Conservation (phyloP, 495 filamentous ascomycete genomes). For the Aspergillus sclerotiicarbonarius region DNA sequence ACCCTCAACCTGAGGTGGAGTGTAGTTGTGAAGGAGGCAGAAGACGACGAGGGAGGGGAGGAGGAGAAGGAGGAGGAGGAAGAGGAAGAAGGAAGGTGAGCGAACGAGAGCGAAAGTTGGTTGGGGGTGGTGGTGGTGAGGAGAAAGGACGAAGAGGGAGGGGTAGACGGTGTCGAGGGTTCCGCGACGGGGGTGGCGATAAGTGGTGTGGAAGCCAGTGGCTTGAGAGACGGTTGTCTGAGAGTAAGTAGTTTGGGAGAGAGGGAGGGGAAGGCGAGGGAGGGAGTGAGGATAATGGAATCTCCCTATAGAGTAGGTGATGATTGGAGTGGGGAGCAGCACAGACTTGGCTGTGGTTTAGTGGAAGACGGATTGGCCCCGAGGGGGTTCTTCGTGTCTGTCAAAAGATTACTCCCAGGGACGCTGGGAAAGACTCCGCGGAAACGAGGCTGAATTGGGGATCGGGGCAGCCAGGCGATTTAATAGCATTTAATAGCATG, state of each 20-base stretch:
- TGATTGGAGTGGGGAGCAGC: slow-evolving; percentile 12
- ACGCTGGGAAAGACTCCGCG: too few relatives aligned
- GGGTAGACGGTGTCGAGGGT: not conserved
- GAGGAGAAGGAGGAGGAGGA: not conserved
- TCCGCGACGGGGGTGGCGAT: not conserved
- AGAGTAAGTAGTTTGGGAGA: not conserved
- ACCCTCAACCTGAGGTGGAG: slow-evolving; percentile 11
- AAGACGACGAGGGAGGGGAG: not conserved
- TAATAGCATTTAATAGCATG: not conserved
- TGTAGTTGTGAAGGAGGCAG: not conserved
- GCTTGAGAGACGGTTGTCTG: not conserved
- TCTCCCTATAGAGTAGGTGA: slow-evolving; percentile 8
- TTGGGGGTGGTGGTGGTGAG: not conserved
- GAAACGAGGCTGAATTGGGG: not conserved
- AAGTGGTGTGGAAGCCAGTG: not conserved
- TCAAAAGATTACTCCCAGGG: too few relatives aligned
- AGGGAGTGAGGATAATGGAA: not conserved
- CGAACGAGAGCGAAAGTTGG: not conserved
- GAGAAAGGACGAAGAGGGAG: not conserved
- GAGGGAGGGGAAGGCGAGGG: not conserved
- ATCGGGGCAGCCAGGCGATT: not conserved
- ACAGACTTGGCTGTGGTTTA: slow-evolving; percentile 14
- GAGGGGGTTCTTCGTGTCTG: not conserved
- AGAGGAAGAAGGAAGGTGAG: not conserved
- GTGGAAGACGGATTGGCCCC: not conserved